A percentile compares a stretch with the other conserved stretches of the same genome.
phyloP scores from a whole-genome alignment of 345 rosid genomes.

The Salix suchowensis region DNA sequence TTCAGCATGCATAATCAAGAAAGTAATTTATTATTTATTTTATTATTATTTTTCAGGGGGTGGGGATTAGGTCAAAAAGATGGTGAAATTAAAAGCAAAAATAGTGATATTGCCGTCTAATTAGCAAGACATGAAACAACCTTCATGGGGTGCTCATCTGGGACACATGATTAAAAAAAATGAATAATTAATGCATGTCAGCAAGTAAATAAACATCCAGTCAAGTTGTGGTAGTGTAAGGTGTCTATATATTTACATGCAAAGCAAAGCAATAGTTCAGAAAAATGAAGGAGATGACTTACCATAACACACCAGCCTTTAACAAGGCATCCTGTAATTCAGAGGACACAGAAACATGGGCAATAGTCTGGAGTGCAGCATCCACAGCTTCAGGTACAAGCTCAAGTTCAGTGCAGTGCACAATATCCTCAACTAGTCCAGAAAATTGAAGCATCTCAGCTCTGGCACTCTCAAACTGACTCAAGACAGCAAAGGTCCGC shows the following conservation, averaged over 20 bases:
- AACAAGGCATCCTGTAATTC: constrained; percentile 78
- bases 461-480: constrained; percentile 92
- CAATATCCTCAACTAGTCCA: constrained; percentile 80
- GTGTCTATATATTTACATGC: too few relatives aligned
- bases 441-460: constrained; percentile 64
- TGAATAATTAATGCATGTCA: background rate
- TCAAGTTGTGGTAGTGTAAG: too few relatives aligned
- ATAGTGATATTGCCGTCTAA: too few relatives aligned
- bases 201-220: background rate
- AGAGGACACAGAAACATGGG: constrained; percentile 72
- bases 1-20: too few relatives aligned
- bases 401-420: constrained; percentile 93
- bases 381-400: constrained; percentile 88
- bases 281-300: constrained; percentile 15
- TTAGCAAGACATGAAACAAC: too few relatives aligned
- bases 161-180: background rate
- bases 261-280: background rate
- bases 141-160: background rate
- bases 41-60: too few relatives aligned
- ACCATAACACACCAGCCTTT: constrained; percentile 95
- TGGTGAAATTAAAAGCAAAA: too few relatives aligned
- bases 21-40: too few relatives aligned
- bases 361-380: constrained; percentile 85
- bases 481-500: constrained; percentile 79
- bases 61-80: too few relatives aligned